Base-by-base conservation (phyloP, 1,139 yeast genomes). In the Kazachstania sp. region DNA sequence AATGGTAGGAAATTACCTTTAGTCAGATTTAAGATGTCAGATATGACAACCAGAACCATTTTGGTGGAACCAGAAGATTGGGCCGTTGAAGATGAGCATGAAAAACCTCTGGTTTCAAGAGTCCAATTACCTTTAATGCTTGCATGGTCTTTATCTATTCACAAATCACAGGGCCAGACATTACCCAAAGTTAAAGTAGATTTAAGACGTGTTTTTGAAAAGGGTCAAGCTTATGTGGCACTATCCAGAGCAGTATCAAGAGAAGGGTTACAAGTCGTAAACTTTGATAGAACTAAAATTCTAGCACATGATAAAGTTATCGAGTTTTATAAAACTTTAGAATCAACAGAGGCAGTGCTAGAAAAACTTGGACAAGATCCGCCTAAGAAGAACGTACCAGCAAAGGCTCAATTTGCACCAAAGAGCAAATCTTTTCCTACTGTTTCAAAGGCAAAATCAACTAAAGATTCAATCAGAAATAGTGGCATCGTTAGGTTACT, bases 141-240 rank as follows among this genome's bases (percentile, higher is more conserved):
- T 16, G 95, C 98, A 0, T 92, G 97, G 97, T 90, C 98, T 0
- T 68, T 92, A 39, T 87, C 97, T 0, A 90, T 92, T 44, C 99
- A 92, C 64, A 92, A 92, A 66, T 83, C 97, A 0, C 98, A 92
- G 63, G 98, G 98, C 2, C 98, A 94, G 64, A 90, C 98, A 0
- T 69, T 92, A 44, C 83, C 84, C 2, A 77, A 78, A 54, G 95
- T 87, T 2, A 78, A 78, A 56, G 95, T 92, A 6, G 95, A 94
- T 64, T 71, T 92, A 51, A 71, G 75, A 36, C 72, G 74, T 49
- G 81, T 85, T 0, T 92, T 92, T 66, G 98, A 90, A 61, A 83
- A 80, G 52, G 98, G 98, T 0, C 98, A 92, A 64, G 95, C 95
- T 0, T 92, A 92, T 63, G 97, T 90, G 31, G 97, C 97, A 0